Percentiles rank a stretch among this genome's conserved stretches.
Evolutionary conservation across 1,284 basidiomycete genomes (phyloP).

Genomic region (Cryptococcus sp.): DNA sequence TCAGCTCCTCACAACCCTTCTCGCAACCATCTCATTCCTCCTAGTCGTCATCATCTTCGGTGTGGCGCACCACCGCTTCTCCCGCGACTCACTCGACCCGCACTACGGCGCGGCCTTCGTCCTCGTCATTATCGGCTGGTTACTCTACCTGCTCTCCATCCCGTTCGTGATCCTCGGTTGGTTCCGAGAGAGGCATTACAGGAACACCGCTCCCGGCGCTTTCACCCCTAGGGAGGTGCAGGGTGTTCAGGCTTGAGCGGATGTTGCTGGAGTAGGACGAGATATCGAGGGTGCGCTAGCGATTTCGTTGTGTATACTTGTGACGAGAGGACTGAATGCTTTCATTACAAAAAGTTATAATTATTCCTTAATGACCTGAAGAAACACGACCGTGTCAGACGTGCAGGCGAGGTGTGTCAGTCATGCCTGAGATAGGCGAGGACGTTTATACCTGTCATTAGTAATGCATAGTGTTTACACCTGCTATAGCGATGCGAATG

Average conservation of each 20-base stretch:
- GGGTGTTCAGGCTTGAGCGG: background rate
- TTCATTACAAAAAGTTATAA: no score
- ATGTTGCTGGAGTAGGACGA: background rate
- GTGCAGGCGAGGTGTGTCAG: no score
- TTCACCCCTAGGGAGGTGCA: background rate
- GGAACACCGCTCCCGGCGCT: background rate
- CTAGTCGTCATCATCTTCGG: constrained; percentile 38
- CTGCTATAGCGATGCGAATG: no score
- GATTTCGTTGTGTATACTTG: no score
- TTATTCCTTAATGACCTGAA: no score
- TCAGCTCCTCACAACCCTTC: constrained; percentile 34
- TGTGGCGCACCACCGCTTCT: constrained; percentile 36
- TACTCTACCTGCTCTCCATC: constrained; percentile 27
- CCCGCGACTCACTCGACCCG: constrained; percentile 22
- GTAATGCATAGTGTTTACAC: no score
- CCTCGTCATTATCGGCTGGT: constrained; percentile 38
- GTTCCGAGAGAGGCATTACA: constrained; percentile 29
- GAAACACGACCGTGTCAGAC: no score
- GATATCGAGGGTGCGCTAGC: no score
- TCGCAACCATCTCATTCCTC: constrained; percentile 38
- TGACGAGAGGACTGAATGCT: no score
- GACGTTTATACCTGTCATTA: no score
- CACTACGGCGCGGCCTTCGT: constrained; percentile 37
- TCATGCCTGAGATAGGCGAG: no score
- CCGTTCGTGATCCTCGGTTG: constrained; percentile 37